A percentile compares a stretch with the other conserved stretches of the same genome.
Evolutionary conservation across 2,329 filamentous ascomycete genomes (phyloP).

Genomic region (Monosporascus sp.): DNA sequence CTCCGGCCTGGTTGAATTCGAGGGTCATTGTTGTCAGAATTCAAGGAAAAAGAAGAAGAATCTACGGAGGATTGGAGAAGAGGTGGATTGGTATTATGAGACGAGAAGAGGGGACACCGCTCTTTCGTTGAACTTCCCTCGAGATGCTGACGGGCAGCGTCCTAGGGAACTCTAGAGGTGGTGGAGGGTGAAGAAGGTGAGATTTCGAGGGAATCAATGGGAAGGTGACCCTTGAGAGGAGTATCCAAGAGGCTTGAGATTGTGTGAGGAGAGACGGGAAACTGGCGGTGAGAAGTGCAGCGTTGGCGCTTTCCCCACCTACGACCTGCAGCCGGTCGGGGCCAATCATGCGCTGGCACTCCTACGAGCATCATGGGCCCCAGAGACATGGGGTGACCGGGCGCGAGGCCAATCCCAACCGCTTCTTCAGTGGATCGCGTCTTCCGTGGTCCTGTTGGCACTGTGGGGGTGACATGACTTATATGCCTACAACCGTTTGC

Average conservation of each 20-base stretch:
- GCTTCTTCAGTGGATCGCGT: not conserved
- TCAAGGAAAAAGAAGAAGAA: constrained; percentile 27
- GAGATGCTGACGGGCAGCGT: constrained; percentile 14
- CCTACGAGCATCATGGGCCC: constrained; percentile 10
- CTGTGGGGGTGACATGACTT: not conserved
- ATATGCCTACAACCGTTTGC: too few relatives aligned
- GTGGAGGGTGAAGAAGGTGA: constrained; percentile 27
- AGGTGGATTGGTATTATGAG: constrained; percentile 41
- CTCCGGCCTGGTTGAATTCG: constrained; percentile 53
- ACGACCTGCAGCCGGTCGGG: constrained; percentile 19
- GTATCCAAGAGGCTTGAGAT: constrained; percentile 19
- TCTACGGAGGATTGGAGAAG: constrained; percentile 32
- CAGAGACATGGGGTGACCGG: not conserved
- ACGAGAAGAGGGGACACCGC: constrained; percentile 37
- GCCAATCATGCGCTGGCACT: constrained; percentile 19
- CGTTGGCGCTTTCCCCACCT: constrained; percentile 27
- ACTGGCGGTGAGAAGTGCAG: constrained; percentile 29
- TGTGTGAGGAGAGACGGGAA: constrained; percentile 25
- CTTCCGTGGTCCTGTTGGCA: not conserved
- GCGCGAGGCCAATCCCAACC: not conserved
- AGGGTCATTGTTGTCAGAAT: constrained; percentile 46
- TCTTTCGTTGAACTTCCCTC: constrained; percentile 32
- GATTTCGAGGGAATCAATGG: constrained; percentile 25
- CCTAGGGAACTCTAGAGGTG: constrained; percentile 17
- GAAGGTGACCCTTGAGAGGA: constrained; percentile 21